Evolutionary conservation across 768 basidiomycete genomes (phyloP), one percentile per base, ranked within the genome.

Genomic region (Xerocomus brunneocitrinus): DNA sequence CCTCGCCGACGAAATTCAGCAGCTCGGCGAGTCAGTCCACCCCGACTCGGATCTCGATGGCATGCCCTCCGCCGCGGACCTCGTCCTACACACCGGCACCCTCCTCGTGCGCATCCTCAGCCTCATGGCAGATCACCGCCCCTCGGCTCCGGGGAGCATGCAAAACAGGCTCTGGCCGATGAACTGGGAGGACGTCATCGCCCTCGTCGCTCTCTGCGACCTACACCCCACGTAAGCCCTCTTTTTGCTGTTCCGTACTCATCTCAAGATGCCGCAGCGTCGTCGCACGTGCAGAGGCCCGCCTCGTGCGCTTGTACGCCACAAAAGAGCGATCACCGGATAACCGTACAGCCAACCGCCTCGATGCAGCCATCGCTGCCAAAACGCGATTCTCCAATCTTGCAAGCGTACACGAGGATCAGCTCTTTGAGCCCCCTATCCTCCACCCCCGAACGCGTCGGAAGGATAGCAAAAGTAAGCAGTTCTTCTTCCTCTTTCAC

Each of bases 1-100:
- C 8, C 69, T 91, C 22, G 76, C 82, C 44, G 89, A 91, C 57
- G 89, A 91, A 67, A 74, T 91, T 8, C 67, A 67, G 22, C 64
- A 74, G 2, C 61, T 89, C 30, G 75, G 76, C 5, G 67, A 74
- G 19, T 65, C 73, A 12, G 66, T 69, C 28, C 54, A 69, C 19
- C 54, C 60, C 5, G 57, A 62, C 19, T 71, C 72, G 19, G 73
- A 69, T 35, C 69, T 51, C 57, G 65, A 59, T 61, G 72, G 58
- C 4, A 58, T 63, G 48, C 30, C 30, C 27, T 46, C 62, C 49
- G 67, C 67, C 55, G 52, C 69, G 51, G 64, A 68, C 42, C 19
- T 88, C 28, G 72, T 79, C 7, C 62, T 70, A 19, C 74, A 74
- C 22, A 61, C 80, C 0, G 72, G 77, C 8, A 64, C 67, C 6